Percentiles rank a stretch among this genome's conserved stretches.
Conservation (phyloP, 2,329 filamentous ascomycete species). For the Colletotrichum ledebouriae region DNA sequence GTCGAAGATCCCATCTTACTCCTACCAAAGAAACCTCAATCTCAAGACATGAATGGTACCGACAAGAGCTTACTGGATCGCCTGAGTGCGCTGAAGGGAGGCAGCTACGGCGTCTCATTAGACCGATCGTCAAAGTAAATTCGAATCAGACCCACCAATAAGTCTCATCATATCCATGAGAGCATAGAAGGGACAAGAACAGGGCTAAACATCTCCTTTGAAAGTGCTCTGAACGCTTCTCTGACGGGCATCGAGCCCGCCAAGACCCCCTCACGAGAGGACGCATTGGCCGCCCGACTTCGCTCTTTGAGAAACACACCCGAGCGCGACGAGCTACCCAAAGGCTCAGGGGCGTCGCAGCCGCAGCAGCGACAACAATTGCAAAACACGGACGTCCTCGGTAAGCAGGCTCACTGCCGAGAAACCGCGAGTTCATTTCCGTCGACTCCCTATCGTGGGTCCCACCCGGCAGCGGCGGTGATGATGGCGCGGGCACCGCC, state of each 20-base stretch:
- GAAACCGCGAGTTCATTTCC: slow-evolving; percentile 15
- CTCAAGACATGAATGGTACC: slow-evolving; percentile 18
- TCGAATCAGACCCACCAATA: slow-evolving; percentile 11
- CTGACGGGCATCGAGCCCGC: slow-evolving; percentile 58
- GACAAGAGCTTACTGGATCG: slow-evolving; percentile 66
- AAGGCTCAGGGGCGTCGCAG: slow-evolving; percentile 38
- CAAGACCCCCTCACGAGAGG: slow-evolving; percentile 61
- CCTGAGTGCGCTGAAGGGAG: slow-evolving; percentile 64
- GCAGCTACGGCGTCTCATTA: slow-evolving; percentile 46
- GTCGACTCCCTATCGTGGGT: background rate
- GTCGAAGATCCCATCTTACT: background rate
- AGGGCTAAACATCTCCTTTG: slow-evolving; percentile 28
- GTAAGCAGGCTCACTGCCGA: slow-evolving; percentile 22
- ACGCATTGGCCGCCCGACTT: slow-evolving; percentile 65
- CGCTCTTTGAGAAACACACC: slow-evolving; percentile 62
- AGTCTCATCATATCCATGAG: slow-evolving; percentile 12
- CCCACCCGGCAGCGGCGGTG: slow-evolving; percentile 5
- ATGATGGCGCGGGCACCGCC: slow-evolving; percentile 23
- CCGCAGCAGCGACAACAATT: slow-evolving; percentile 9
- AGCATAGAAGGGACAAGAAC: background rate
- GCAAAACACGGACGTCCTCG: slow-evolving; percentile 2
- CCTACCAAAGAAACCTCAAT: background rate
- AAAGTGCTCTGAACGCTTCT: slow-evolving; percentile 46
- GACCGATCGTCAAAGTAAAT: slow-evolving; percentile 57
- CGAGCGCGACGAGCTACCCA: slow-evolving; percentile 43